phyloP scores from a whole-genome alignment of 2,329 filamentous ascomycete species.

The Truncatella angustata region DNA sequence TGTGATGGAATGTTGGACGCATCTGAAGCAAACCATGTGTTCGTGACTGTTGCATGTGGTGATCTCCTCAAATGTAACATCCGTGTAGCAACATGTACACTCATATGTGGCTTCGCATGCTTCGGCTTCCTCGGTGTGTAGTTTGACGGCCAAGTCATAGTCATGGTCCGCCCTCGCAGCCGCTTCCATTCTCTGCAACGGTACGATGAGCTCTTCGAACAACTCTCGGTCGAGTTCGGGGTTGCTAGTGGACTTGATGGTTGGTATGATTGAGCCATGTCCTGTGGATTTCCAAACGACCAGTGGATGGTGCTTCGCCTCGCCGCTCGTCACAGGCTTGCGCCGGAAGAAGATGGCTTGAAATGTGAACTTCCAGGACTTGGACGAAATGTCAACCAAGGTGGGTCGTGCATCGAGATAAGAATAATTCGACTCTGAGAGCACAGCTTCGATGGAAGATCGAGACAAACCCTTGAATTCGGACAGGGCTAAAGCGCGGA shows the following conservation, averaged over 20 bases:
- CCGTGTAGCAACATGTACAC: conserved; percentile 76
- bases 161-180: conserved; percentile 49
- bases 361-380: conserved; percentile 76
- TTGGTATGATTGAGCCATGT: conserved; percentile 55
- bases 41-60: conserved; percentile 66
- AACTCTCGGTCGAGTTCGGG: conserved; percentile 63
- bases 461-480: conserved; percentile 75
- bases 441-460: conserved; percentile 73
- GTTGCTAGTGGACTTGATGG: conserved; percentile 64
- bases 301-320: conserved; percentile 60
- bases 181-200: conserved; percentile 45
- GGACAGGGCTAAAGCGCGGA: conserved; percentile 63
- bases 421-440: conserved; percentile 78
- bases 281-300: conserved; percentile 60
- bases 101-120: conserved; percentile 58
- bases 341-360: conserved; percentile 68
- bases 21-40: conserved; percentile 78
- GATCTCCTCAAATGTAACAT: conserved; percentile 70
- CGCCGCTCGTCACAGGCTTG: conserved; percentile 50
- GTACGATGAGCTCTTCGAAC: conserved; percentile 54
- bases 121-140: conserved; percentile 61
- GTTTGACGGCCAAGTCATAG: conserved; percentile 46
- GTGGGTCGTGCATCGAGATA: conserved; percentile 71
- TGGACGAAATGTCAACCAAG: conserved; percentile 65
- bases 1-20: conserved; percentile 76